Percentiles rank a stretch among this genome's conserved stretches.
phyloP scores from a whole-genome alignment of 257 asterid genomes.

The Lithospermum erythrorhizon region DNA sequence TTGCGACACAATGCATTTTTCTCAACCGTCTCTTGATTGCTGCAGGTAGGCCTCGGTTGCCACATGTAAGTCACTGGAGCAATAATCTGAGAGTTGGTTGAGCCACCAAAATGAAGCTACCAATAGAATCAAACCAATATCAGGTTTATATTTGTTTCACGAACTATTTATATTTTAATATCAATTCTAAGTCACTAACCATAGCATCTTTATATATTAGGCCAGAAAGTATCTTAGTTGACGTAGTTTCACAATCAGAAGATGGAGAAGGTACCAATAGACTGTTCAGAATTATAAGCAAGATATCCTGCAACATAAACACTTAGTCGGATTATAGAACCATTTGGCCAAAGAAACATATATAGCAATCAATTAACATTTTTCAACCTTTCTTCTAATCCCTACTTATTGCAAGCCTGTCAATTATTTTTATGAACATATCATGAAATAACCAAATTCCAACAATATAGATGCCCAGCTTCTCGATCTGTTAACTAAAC shows the following conservation, averaged over 20 bases:
- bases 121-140: conserved; percentile 13
- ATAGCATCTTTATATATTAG: conserved; percentile 49
- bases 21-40: conserved; percentile 19
- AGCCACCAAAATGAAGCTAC: conserved; percentile 62
- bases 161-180: conserved; percentile 5
- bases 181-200: conserved; percentile 31
- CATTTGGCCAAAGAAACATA: not conserved
- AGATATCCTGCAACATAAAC: conserved; percentile 37
- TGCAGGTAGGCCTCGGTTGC: conserved; percentile 26
- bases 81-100: conserved; percentile 27
- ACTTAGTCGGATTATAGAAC: not conserved
- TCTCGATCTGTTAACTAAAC: no score
- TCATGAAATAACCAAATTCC: no score
- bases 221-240: conserved; percentile 42
- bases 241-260: conserved; percentile 27
- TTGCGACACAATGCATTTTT: conserved; percentile 27
- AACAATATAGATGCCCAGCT: no score
- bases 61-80: conserved; percentile 90
- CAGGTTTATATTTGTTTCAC: conserved; percentile 6
- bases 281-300: conserved; percentile 37
- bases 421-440: no score
- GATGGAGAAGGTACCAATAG: conserved; percentile 48
- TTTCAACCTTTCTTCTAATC: no score
- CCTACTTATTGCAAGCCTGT: no score
- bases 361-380: not conserved